These are phyloP conservation scores for Populus pruinosa DNA, from an alignment of 345 rosid genomes.

Conservation along the genomic window DNA sequence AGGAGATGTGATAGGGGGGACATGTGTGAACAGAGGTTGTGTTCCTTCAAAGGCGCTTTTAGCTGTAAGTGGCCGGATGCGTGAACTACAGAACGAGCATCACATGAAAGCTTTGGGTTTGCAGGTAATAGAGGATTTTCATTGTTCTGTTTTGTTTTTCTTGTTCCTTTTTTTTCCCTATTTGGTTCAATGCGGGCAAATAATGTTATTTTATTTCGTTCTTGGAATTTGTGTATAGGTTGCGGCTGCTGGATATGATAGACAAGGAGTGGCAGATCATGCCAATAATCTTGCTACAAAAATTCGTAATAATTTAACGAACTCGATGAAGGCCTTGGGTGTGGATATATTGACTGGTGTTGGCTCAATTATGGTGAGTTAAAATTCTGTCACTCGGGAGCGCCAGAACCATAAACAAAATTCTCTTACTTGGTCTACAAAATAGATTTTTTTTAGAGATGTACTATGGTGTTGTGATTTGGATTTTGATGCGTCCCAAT, in stretches of 20 bases:
- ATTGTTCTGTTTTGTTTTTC: background rate
- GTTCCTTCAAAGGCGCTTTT: conserved; percentile 98
- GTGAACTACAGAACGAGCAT: conserved; percentile 90
- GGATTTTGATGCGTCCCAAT: conserved; percentile 6
- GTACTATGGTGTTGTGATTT: background rate
- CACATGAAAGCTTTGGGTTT: conserved; percentile 93
- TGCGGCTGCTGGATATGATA: conserved; percentile 86
- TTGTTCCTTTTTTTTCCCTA: no score
- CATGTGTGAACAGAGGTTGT: conserved; percentile 97
- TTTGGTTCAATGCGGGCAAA: background rate
- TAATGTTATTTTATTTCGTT: background rate
- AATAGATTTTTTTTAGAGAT: background rate
- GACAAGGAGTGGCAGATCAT: conserved; percentile 95
- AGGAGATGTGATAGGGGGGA: conserved; percentile 98
- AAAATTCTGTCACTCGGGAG: background rate
- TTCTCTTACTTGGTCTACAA: background rate
- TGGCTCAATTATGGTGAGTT: conserved; percentile 76
- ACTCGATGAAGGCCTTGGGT: conserved; percentile 89
- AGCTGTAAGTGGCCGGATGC: conserved; percentile 96
- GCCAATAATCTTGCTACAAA: conserved; percentile 90
- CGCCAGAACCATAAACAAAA: background rate
- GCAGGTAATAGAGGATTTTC: conserved; percentile 50
- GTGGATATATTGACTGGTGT: conserved; percentile 92
- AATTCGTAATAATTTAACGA: conserved; percentile 83
- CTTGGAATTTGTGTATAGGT: conserved; percentile 45